These are phyloP conservation scores for Rhizopus sp. DNA, from an alignment of 371 early-diverging fungal species.

Conservation along the genomic window DNA sequence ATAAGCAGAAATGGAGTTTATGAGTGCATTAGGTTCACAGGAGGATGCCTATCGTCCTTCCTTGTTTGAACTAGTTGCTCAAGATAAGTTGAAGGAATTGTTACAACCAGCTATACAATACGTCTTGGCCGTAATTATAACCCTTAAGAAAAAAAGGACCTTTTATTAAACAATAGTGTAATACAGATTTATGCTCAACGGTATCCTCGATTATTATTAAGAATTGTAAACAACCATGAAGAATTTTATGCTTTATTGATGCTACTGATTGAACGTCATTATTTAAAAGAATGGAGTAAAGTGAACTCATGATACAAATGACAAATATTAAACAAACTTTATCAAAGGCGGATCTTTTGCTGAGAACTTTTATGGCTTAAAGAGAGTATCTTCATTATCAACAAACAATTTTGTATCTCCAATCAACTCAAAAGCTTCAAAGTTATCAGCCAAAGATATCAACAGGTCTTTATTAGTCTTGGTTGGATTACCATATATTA, in stretches of 20 bases:
- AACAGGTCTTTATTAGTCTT: constrained; percentile 69
- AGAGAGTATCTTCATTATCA: constrained; percentile 58
- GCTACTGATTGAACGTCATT: constrained; percentile 80
- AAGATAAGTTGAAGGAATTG: constrained; percentile 79
- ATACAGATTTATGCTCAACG: constrained; percentile 82
- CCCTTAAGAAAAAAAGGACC: not conserved
- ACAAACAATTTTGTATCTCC: constrained; percentile 24
- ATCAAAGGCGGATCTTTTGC: constrained; percentile 79
- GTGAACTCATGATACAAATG: not conserved
- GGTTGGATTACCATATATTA: constrained; percentile 77
- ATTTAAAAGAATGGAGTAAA: constrained; percentile 78
- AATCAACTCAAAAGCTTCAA: constrained; percentile 20
- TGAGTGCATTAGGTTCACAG: constrained; percentile 77
- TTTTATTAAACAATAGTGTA: not conserved
- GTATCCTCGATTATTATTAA: constrained; percentile 82
- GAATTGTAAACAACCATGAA: constrained; percentile 76
- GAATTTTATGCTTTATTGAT: constrained; percentile 78
- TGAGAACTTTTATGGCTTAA: constrained; percentile 92
- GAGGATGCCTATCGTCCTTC: constrained; percentile 81
- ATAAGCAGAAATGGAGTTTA: constrained; percentile 73
- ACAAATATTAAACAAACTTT: constrained; percentile 10
- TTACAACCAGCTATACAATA: constrained; percentile 88
- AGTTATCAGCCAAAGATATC: constrained; percentile 53
- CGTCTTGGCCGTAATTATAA: constrained; percentile 68
- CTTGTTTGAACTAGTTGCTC: constrained; percentile 87